phyloP scores from a whole-genome alignment of 345 rosid genomes.

The Excoecaria agallocha region DNA sequence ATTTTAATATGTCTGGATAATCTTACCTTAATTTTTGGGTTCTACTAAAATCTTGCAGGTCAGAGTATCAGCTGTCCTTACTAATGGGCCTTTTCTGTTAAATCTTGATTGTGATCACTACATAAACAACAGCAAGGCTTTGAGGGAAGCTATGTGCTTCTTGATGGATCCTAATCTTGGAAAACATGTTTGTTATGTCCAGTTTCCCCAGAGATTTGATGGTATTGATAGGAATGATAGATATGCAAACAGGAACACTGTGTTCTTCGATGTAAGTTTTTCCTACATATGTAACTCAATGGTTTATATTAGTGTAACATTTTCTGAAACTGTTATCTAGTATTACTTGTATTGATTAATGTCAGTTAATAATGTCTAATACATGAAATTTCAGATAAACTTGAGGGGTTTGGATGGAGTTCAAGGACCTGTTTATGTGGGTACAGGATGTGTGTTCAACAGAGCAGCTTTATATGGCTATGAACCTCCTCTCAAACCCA shows the following conservation, averaged over 20 bases:
- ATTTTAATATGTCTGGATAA: constrained; percentile 6
- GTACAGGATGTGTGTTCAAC: constrained; percentile 98
- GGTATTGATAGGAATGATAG: constrained; percentile 88
- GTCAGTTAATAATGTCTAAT: background rate
- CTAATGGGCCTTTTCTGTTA: constrained; percentile 91
- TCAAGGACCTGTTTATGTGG: constrained; percentile 99
- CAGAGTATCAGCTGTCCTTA: constrained; percentile 88
- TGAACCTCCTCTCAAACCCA: constrained; percentile 88
- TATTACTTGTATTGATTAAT: background rate
- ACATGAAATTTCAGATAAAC: constrained; percentile 57
- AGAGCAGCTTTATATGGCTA: constrained; percentile 95
- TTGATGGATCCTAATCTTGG: constrained; percentile 95
- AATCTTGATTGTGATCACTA: constrained; percentile 99
- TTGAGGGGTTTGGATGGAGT: constrained; percentile 97
- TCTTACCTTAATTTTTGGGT: constrained; percentile 12
- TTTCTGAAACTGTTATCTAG: background rate
- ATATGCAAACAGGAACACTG: constrained; percentile 89
- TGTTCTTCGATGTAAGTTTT: constrained; percentile 84
- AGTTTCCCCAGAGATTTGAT: constrained; percentile 94
- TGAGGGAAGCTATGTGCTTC: constrained; percentile 94
- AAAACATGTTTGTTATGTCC: constrained; percentile 88
- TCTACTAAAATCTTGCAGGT: constrained; percentile 47
- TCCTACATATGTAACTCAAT: background rate
- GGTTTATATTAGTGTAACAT: background rate
- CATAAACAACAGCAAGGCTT: constrained; percentile 89